phyloP scores from a whole-genome alignment of 1,284 basidiomycete genomes.

The Erythrobasidium hasegawianum region DNA sequence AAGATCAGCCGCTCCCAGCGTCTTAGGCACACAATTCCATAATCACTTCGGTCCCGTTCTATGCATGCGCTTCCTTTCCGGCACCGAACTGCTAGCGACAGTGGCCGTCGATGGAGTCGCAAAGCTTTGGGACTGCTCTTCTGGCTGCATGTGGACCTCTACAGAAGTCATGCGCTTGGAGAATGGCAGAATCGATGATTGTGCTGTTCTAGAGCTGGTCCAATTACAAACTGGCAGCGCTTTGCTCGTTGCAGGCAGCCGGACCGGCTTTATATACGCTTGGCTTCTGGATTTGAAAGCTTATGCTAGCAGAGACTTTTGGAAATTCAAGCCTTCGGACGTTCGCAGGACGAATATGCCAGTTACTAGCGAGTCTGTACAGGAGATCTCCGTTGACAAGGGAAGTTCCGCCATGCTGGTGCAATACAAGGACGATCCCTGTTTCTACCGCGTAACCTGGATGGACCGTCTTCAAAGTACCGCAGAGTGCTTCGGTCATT shows the following conservation, averaged over 20 bases:
- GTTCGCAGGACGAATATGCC: neutral
- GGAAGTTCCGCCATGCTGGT: constrained; percentile 7
- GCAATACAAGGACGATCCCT: constrained; percentile 13
- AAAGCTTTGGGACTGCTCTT: constrained; percentile 32
- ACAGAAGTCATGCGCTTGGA: neutral
- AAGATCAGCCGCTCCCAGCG: constrained; percentile 7
- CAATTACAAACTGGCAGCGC: constrained; percentile 3
- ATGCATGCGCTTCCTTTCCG: constrained; percentile 9
- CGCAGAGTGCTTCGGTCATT: constrained; percentile 10
- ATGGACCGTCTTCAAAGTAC: neutral
- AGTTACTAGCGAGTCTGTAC: neutral
- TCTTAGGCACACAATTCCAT: constrained; percentile 11
- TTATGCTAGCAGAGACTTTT: neutral
- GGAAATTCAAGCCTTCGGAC: neutral
- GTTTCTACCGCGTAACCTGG: constrained; percentile 20
- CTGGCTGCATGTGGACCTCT: constrained; percentile 9
- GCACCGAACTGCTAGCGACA: constrained; percentile 32
- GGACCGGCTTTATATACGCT: constrained; percentile 34
- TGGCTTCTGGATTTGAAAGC: constrained; percentile 36
- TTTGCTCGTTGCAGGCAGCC: constrained; percentile 37
- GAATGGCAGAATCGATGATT: constrained; percentile 11
- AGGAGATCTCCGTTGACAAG: constrained; percentile 7
- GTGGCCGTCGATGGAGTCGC: constrained; percentile 38
- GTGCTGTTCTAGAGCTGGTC: neutral
- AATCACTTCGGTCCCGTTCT: constrained; percentile 23